Evolutionary conservation across 768 basidiomycete genomes (phyloP).

Genomic region (Auriscalpium vulgare): DNA sequence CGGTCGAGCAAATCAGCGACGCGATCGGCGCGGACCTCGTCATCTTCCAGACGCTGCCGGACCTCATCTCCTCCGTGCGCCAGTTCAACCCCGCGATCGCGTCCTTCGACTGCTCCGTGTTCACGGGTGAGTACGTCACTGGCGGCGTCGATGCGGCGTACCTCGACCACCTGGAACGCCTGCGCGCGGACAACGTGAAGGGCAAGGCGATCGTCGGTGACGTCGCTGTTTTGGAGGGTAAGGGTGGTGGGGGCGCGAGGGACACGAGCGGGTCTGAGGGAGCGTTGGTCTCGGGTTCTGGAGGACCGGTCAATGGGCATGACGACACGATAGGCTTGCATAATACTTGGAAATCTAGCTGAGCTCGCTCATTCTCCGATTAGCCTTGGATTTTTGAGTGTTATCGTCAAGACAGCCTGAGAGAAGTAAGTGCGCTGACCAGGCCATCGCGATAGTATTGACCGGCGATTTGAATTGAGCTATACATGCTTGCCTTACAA

Average conservation of each 20-base stretch:
- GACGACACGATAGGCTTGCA: slow-evolving; percentile 78
- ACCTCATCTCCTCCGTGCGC: slow-evolving; percentile 79
- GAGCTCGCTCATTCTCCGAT: no score
- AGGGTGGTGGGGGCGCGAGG: slow-evolving; percentile 24
- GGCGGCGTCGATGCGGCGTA: slow-evolving; percentile 86
- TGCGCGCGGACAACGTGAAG: slow-evolving; percentile 80
- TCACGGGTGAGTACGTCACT: slow-evolving; percentile 94
- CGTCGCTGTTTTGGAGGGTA: slow-evolving; percentile 27
- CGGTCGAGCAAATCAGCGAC: slow-evolving; percentile 91
- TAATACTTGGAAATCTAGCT: slow-evolving; percentile 52
- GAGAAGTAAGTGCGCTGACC: no score
- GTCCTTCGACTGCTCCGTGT: slow-evolving; percentile 93
- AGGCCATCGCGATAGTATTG: no score
- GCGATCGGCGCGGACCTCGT: slow-evolving; percentile 90
- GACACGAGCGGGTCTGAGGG: slow-evolving; percentile 16
- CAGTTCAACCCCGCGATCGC: slow-evolving; percentile 73
- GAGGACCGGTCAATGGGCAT: slow-evolving; percentile 46
- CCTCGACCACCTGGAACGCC: slow-evolving; percentile 60
- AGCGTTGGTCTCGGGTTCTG: slow-evolving; percentile 22
- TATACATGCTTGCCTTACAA: no score
- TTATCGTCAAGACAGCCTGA: no score
- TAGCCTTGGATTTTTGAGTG: no score
- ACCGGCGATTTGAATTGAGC: no score
- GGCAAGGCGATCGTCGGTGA: slow-evolving; percentile 33
- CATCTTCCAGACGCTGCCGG: slow-evolving; percentile 89